Conservation (phyloP, 2,329 filamentous ascomycete species). For the Gnomoniopsis smithogilvyi region DNA sequence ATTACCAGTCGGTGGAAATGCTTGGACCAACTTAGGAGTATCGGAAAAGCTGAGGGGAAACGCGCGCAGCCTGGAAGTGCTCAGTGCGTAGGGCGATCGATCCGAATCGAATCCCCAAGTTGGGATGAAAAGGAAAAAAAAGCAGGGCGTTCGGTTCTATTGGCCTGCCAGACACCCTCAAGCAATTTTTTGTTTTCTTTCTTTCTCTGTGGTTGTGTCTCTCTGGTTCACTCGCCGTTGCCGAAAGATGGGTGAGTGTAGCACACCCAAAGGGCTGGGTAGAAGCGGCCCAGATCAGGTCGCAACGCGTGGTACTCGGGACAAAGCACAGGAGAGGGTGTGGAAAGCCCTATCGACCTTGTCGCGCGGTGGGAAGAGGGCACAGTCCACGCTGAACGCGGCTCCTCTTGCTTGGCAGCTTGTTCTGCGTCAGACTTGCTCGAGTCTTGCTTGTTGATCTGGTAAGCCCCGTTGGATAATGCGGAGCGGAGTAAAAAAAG, state of each 20-base stretch:
- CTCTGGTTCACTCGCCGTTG: no score
- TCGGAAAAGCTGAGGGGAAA: constrained; percentile 3
- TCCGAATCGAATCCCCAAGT: neutral
- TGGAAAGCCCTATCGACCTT: no score
- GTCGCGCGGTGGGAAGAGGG: no score
- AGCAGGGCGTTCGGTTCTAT: constrained; percentile 12
- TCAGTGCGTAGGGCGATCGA: constrained; percentile 12
- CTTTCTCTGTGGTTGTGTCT: no score
- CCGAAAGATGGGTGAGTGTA: constrained; percentile 12
- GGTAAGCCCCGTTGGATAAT: no score
- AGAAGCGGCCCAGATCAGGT: constrained; percentile 7
- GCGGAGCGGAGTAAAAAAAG: no score
- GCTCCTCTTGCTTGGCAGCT: neutral
- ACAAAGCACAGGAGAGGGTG: neutral
- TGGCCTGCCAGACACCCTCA: constrained; percentile 6
- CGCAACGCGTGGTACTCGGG: no score
- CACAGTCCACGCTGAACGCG: neutral
- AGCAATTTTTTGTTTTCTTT: no score
- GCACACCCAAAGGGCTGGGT: constrained; percentile 9
- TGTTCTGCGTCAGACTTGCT: neutral
- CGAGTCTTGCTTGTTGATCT: no score
- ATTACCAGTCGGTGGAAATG: constrained; percentile 6
- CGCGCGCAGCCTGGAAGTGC: constrained; percentile 10
- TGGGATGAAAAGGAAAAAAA: constrained; percentile 9
- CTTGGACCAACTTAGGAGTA: constrained; percentile 5